These are phyloP conservation scores for Medicago truncatula DNA, from an alignment of 306 rosid genomes.

Conservation along the genomic window MtrunA17r5.0-ANR NC_053042.1:49006501-49007000, in stretches of 20 bases:
- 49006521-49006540: conserved; percentile 47
- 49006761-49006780: no score
- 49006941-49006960: no score
- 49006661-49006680: conserved; percentile 1
- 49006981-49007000: no score
- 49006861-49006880: no score
- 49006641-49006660: conserved; percentile 16
- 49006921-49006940: no score
- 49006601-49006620: conserved; percentile 3
- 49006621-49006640: conserved; percentile 6
- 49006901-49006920: no score
- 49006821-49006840: no score
- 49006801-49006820: no score
- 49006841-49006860: no score
- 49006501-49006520: conserved; percentile 46
- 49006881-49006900: no score
- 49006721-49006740: background rate
- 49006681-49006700: background rate
- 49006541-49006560: conserved; percentile 19
- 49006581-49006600: conserved; percentile 4
- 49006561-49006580: conserved; percentile 1
- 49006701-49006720: conserved; percentile 7
- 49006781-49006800: no score
- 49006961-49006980: no score
- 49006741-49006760: conserved; percentile 7